Evolutionary conservation across 768 basidiomycete species (phyloP).

Genomic region (Boletellus emodensis): DNA sequence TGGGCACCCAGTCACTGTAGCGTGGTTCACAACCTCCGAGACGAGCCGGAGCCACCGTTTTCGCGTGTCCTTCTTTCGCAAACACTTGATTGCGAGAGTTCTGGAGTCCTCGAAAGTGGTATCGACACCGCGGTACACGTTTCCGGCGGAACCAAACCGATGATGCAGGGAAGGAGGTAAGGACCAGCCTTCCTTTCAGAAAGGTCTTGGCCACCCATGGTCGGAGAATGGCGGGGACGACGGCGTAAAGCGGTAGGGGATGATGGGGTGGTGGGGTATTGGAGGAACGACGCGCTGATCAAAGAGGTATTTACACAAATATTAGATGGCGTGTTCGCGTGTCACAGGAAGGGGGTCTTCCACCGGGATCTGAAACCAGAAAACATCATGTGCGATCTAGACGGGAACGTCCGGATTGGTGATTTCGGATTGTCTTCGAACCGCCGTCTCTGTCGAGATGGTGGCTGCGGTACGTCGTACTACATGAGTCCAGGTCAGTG

Average conservation of each 20-base stretch:
- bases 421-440: constrained; percentile 74
- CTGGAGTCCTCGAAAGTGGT: constrained; percentile 33
- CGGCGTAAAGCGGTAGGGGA: too few species aligned
- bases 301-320: constrained; percentile 68
- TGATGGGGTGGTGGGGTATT: too few species aligned
- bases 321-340: constrained; percentile 71
- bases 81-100: constrained; percentile 70
- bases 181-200: constrained; percentile 43
- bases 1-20: constrained; percentile 44
- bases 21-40: constrained; percentile 61
- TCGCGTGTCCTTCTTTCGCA: constrained; percentile 50
- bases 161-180: constrained; percentile 54
- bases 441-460: constrained; percentile 41
- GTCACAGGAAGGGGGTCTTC: constrained; percentile 65
- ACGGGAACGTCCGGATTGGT: constrained; percentile 56
- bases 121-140: constrained; percentile 70
- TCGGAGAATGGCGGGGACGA: too few species aligned
- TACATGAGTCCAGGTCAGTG: constrained; percentile 72
- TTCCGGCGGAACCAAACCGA: constrained; percentile 74
- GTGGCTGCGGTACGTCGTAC: constrained; percentile 54
- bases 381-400: constrained; percentile 62
- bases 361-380: constrained; percentile 90
- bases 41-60: constrained; percentile 49
- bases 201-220: too few species aligned
- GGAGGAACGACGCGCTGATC: constrained; percentile 58